These are phyloP conservation scores for Geosmithia morbida DNA, from an alignment of 2,329 filamentous ascomycete genomes.

Conservation along the genomic window DNA sequence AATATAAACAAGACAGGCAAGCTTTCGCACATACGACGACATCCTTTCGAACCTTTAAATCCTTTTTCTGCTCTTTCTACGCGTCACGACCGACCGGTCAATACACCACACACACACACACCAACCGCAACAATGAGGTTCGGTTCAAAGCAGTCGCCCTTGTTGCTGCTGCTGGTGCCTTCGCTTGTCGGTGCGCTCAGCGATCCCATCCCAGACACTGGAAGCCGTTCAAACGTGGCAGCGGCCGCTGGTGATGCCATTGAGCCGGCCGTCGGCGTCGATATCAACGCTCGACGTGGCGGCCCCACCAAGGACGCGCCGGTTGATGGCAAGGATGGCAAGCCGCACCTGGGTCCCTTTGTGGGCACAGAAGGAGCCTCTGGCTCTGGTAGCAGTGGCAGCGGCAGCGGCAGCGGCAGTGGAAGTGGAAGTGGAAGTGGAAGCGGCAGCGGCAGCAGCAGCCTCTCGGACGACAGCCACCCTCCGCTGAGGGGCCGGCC, in stretches of 20 bases:
- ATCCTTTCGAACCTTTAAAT: neutral
- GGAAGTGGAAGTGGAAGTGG: neutral
- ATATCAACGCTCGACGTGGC: slow-evolving; percentile 17
- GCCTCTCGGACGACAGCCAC: slow-evolving; percentile 15
- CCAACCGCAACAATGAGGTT: neutral
- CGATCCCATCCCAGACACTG: slow-evolving; percentile 4
- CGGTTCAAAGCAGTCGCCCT: slow-evolving; percentile 22
- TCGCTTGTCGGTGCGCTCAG: slow-evolving; percentile 33
- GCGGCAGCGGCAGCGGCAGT: slow-evolving; percentile 1
- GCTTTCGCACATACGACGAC: neutral
- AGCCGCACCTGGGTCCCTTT: slow-evolving; percentile 77
- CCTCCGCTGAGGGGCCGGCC: slow-evolving; percentile 34
- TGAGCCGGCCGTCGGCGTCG: slow-evolving; percentile 10
- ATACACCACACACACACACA: neutral
- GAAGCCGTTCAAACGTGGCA: neutral
- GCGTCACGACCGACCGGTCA: neutral
- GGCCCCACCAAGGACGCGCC: slow-evolving; percentile 60
- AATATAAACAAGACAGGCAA: too few relatives aligned
- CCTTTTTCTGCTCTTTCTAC: neutral
- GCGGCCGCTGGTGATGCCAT: slow-evolving; percentile 9
- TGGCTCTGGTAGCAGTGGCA: slow-evolving; percentile 12
- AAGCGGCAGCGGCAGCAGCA: neutral
- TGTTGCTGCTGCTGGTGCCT: slow-evolving; percentile 47
- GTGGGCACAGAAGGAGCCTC: slow-evolving; percentile 37
- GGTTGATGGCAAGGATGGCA: slow-evolving; percentile 85